A percentile compares a stretch with the other conserved stretches of the same genome.
Conservation (phyloP, 139 green algal genomes). For the Chlorella sorokiniana region DNA sequence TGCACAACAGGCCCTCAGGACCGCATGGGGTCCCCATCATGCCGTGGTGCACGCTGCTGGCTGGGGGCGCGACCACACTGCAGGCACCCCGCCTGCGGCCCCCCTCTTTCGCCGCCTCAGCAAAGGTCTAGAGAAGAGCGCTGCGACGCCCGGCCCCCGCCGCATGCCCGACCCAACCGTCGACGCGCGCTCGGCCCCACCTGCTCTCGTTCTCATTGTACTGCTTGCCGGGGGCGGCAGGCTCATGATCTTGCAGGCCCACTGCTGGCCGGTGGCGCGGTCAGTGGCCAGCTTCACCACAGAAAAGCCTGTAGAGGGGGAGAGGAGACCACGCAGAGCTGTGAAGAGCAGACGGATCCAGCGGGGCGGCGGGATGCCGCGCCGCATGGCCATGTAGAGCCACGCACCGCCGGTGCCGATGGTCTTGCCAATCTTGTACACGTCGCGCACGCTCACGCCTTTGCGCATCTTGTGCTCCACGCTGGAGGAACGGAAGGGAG, state of each 20-base stretch:
- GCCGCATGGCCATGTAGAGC: not conserved
- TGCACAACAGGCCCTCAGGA: too few species aligned
- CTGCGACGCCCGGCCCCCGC: too few species aligned
- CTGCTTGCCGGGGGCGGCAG: slow-evolving; percentile 63
- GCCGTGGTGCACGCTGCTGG: too few species aligned
- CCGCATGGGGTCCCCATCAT: too few species aligned
- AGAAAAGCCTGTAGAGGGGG: slow-evolving; percentile 68
- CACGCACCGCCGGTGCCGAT: slow-evolving; percentile 77
- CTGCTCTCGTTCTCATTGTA: slow-evolving; percentile 67
- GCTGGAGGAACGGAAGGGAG: not conserved
- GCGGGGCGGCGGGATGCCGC: not conserved
- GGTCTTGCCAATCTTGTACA: slow-evolving; percentile 81
- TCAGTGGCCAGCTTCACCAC: slow-evolving; percentile 83
- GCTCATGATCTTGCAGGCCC: slow-evolving; percentile 90
- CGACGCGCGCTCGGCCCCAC: not conserved
- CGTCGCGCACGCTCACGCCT: slow-evolving; percentile 58
- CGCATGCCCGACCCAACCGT: too few species aligned
- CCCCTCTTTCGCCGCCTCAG: too few species aligned
- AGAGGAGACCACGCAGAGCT: not conserved
- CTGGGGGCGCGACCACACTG: too few species aligned
- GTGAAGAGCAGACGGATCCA: not conserved
- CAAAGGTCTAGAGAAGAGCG: too few species aligned
- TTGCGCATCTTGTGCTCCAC: slow-evolving; percentile 19
- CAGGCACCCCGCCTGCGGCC: too few species aligned
- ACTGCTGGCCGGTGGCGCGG: slow-evolving; percentile 61